Conservation (phyloP, 2,329 filamentous ascomycete genomes). For the Botrytis pseudocinerea region DNA sequence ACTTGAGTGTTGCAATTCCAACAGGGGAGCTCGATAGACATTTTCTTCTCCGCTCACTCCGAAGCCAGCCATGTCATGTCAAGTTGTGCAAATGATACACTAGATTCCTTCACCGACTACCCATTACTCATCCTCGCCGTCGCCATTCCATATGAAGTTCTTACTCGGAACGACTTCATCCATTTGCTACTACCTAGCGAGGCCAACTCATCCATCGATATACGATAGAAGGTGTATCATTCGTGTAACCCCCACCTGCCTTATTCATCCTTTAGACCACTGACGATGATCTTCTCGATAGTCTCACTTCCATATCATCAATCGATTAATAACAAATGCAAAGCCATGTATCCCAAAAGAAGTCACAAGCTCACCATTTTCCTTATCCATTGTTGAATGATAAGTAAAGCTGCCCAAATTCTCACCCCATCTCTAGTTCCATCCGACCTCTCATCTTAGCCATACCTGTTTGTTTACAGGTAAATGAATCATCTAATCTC, state of each 20-base stretch:
- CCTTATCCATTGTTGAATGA: background rate
- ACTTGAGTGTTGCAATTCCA: background rate
- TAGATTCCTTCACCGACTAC: background rate
- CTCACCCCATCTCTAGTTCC: background rate
- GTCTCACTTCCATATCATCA: background rate
- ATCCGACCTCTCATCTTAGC: background rate
- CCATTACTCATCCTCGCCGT: background rate
- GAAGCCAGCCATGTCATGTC: background rate
- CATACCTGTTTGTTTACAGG: background rate
- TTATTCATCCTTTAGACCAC: background rate
- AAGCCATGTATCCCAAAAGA: background rate
- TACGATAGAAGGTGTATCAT: conserved; percentile 1
- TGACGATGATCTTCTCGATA: background rate
- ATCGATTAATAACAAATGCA: conserved; percentile 5
- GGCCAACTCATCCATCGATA: background rate
- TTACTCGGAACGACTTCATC: background rate
- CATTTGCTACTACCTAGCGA: background rate
- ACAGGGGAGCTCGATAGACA: background rate
- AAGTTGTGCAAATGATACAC: background rate
- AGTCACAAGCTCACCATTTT: conserved; percentile 7
- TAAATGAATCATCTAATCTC: background rate
- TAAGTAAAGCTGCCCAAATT: background rate
- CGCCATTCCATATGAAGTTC: background rate
- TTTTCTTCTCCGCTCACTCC: background rate
- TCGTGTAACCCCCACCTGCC: conserved; percentile 2